Percentiles rank a stretch among this genome's conserved stretches.
phyloP scores from a whole-genome alignment of 305 asterid species.

The Ruellia speciosa region DNA sequence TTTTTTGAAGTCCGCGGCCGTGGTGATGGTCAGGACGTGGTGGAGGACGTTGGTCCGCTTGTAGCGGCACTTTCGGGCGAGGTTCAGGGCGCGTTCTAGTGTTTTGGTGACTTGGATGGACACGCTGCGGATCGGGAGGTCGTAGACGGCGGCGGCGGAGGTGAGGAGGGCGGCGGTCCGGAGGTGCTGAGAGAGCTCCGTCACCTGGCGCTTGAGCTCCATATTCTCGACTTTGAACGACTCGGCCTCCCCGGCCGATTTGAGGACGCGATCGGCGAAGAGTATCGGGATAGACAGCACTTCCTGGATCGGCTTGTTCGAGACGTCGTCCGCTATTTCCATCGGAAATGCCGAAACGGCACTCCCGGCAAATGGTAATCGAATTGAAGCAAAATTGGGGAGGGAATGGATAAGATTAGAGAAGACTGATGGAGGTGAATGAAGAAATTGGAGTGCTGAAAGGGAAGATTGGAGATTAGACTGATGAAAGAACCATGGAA shows the following conservation, averaged over 20 bases:
- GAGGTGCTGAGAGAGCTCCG: constrained; percentile 42
- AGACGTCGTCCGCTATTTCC: no score
- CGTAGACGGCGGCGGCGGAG: constrained; percentile 25
- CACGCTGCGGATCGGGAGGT: constrained; percentile 66
- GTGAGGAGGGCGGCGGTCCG: constrained; percentile 47
- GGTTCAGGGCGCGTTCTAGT: constrained; percentile 44
- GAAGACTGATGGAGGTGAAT: no score
- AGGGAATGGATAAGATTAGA: no score
- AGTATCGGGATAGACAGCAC: constrained; percentile 39
- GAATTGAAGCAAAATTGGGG: no score
- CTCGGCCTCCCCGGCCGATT: constrained; percentile 45
- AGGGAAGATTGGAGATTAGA: no score
- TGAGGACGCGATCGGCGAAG: constrained; percentile 43
- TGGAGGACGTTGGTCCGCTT: constrained; percentile 44
- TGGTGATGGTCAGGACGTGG: constrained; percentile 51
- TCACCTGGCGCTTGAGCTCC: constrained; percentile 34
- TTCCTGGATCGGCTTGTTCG: no score
- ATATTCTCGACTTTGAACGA: constrained; percentile 38
- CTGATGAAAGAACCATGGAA: no score
- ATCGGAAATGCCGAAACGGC: no score
- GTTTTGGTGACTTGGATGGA: constrained; percentile 36
- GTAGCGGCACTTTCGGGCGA: constrained; percentile 48
- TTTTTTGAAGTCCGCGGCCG: constrained; percentile 44
- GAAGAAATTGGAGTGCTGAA: no score
- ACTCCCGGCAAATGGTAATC: no score